phyloP scores from a whole-genome alignment of 345 rosid genomes.

The Citropsis articulata region DNA sequence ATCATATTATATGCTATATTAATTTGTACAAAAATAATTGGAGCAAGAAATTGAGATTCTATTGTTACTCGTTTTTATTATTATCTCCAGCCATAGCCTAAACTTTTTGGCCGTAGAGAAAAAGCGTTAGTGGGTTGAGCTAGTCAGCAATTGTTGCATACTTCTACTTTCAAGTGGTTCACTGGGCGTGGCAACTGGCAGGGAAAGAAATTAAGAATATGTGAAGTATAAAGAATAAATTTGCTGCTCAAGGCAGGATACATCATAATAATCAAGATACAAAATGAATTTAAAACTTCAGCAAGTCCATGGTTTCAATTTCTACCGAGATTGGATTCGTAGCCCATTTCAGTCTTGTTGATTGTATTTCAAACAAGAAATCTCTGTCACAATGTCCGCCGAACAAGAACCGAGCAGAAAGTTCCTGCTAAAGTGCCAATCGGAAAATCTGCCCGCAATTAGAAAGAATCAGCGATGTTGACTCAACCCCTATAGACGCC shows the following conservation, averaged over 20 bases:
- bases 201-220: background rate
- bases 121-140: too few species aligned
- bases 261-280: conserved; percentile 1
- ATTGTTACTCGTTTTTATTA: too few species aligned
- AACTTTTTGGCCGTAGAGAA: too few species aligned
- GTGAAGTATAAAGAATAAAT: background rate
- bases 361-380: background rate
- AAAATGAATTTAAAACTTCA: conserved; percentile 6
- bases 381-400: background rate
- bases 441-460: background rate
- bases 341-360: background rate
- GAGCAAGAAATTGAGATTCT: too few species aligned
- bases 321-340: conserved; percentile 19
- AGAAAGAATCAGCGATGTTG: background rate
- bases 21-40: too few species aligned
- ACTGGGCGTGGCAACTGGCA: too few species aligned
- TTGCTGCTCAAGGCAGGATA: background rate
- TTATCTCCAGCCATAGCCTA: too few species aligned
- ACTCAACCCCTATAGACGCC: conserved; percentile 65
- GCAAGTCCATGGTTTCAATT: conserved; percentile 11
- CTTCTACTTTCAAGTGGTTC: too few species aligned
- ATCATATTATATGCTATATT: too few species aligned
- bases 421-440: background rate
- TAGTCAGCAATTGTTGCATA: too few species aligned
- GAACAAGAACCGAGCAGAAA: background rate